These are phyloP conservation scores for Roridomyces roridus DNA, from an alignment of 768 basidiomycete genomes.

Conservation along the genomic window DNA sequence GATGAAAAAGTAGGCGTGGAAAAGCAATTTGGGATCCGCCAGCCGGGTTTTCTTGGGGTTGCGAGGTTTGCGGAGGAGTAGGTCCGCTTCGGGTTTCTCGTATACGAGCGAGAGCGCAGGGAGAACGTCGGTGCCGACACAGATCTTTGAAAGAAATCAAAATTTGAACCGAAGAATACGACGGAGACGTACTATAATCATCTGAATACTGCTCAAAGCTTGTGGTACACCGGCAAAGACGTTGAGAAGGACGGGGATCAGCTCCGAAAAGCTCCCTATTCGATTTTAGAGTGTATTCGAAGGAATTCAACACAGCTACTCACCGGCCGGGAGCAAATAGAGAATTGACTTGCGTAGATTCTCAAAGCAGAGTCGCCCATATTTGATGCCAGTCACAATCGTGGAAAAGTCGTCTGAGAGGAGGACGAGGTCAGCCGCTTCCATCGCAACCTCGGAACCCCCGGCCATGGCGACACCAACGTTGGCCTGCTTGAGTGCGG, in stretches of 20 bases:
- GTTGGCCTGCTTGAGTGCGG: constrained; percentile 64
- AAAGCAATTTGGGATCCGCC: constrained; percentile 55
- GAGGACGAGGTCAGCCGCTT: constrained; percentile 68
- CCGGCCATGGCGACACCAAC: constrained; percentile 67
- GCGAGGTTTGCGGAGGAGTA: constrained; percentile 60
- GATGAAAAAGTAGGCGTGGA: constrained; percentile 66
- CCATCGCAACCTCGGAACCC: constrained; percentile 58
- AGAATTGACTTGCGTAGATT: constrained; percentile 64
- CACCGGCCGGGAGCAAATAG: constrained; percentile 57
- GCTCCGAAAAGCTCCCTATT: constrained; percentile 56
- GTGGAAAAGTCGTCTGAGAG: constrained; percentile 66
- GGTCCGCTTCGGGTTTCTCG: constrained; percentile 66
- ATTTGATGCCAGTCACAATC: constrained; percentile 67
- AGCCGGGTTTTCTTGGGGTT: constrained; percentile 62
- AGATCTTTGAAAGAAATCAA: constrained; percentile 50
- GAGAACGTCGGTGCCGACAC: constrained; percentile 62
- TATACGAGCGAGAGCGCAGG: constrained; percentile 60
- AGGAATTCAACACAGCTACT: constrained; percentile 34
- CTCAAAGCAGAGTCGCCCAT: constrained; percentile 70
- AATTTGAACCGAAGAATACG: background rate
- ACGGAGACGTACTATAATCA: constrained; percentile 43
- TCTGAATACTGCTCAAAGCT: constrained; percentile 45
- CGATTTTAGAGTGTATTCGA: background rate
- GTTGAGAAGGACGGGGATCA: constrained; percentile 64
- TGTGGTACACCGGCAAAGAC: constrained; percentile 44